These are phyloP conservation scores for Colletotrichum karsti DNA, from an alignment of 2,329 filamentous ascomycete species.

Conservation along the genomic window DNA sequence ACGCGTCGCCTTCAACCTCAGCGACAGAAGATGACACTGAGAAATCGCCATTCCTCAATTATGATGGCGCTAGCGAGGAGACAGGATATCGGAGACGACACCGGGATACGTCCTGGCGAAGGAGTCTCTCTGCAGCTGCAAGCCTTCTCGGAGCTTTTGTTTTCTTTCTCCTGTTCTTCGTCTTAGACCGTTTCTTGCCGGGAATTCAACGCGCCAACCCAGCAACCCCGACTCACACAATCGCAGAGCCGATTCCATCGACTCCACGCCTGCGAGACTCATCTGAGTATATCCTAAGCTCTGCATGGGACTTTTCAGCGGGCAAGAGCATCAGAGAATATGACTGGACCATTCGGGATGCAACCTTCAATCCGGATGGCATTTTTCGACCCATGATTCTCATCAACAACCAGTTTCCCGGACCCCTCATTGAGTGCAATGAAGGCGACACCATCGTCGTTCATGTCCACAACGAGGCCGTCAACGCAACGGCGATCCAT, in stretches of 20 bases:
- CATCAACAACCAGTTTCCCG: constrained; percentile 79
- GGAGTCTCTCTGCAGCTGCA: background rate
- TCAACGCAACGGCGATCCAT: constrained; percentile 74
- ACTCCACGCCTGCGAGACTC: constrained; percentile 38
- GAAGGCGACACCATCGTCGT: constrained; percentile 78
- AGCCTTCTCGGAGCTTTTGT: background rate
- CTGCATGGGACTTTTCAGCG: constrained; percentile 63
- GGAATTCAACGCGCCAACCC: background rate
- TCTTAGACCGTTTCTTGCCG: background rate
- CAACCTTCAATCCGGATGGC: constrained; percentile 68
- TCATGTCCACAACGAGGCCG: constrained; percentile 72
- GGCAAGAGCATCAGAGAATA: constrained; percentile 62
- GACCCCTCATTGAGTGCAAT: constrained; percentile 77
- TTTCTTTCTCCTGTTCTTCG: constrained; percentile 7
- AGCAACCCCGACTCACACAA: background rate
- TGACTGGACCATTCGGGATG: constrained; percentile 67
- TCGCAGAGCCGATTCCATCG: background rate
- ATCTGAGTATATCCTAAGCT: constrained; percentile 65
- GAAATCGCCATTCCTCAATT: constrained; percentile 11
- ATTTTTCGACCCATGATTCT: constrained; percentile 67
- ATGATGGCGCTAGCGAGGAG: background rate
- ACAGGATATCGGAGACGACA: background rate
- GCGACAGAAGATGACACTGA: background rate
- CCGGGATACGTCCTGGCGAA: background rate
- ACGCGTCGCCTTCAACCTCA: background rate